Evolutionary conservation across 2,329 filamentous ascomycete species (phyloP).

Genomic region (Bipolaris bicolor): DNA sequence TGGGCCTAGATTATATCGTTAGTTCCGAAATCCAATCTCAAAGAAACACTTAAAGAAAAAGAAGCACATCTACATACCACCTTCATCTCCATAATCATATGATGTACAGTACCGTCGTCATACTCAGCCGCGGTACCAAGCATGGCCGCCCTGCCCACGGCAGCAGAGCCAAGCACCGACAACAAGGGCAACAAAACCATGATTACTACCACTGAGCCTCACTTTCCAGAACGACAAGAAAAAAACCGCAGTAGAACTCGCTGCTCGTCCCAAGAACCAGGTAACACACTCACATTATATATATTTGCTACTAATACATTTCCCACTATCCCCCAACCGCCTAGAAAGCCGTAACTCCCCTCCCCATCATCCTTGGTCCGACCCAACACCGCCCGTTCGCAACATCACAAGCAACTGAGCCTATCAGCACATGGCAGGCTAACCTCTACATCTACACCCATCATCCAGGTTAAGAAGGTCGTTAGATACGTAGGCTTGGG

Average conservation of each 20-base stretch:
- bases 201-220: conserved; percentile 2
- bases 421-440: too few relatives aligned
- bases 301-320: conserved; percentile 3
- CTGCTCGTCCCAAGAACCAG: neutral
- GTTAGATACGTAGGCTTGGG: conserved; percentile 9
- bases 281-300: neutral
- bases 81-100: conserved; percentile 45
- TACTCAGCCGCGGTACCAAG: conserved; percentile 40
- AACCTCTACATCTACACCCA: neutral
- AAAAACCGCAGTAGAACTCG: too few relatives aligned
- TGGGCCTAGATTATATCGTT: conserved; percentile 22
- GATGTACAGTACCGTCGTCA: conserved; percentile 44
- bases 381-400: too few relatives aligned
- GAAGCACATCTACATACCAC: conserved; percentile 15
- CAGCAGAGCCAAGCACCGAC: conserved; percentile 23
- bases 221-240: neutral
- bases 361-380: too few relatives aligned
- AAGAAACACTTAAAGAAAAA: neutral
- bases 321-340: neutral
- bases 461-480: conserved; percentile 18
- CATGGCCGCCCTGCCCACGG: conserved; percentile 30
- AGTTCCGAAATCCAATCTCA: neutral
- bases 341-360: neutral
- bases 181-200: conserved; percentile 26
- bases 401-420: too few relatives aligned